These are phyloP conservation scores for Paramecium tetraurelia DNA, from an alignment of 73 alveolate species.

Conservation along the genomic window DNA sequence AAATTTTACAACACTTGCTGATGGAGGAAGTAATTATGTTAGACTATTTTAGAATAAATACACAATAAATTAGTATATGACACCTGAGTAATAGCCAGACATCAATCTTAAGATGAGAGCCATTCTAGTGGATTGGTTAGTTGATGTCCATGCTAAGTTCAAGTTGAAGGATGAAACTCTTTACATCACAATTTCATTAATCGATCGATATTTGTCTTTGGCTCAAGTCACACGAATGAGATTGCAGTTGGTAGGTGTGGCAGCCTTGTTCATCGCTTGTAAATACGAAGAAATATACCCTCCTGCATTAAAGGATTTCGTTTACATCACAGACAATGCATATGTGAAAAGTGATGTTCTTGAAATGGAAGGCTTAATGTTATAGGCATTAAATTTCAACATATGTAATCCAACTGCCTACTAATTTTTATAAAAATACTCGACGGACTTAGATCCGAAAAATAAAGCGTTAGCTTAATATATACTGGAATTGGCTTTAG, in stretches of 20 bases:
- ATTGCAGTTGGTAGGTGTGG: conserved; percentile 81
- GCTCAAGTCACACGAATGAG: conserved; percentile 55
- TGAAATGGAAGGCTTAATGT: conserved; percentile 23
- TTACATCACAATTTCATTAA: conserved; percentile 70
- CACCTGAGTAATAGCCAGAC: not conserved
- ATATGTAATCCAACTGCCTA: not conserved
- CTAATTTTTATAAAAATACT: not conserved
- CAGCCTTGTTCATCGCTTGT: conserved; percentile 83
- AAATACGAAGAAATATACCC: conserved; percentile 88
- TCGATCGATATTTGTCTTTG: conserved; percentile 72
- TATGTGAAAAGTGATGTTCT: conserved; percentile 74
- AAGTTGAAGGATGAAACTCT: conserved; percentile 75
- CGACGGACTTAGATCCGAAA: not conserved
- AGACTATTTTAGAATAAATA: not conserved
- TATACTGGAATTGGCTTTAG: conserved; percentile 28
- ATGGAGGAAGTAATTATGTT: not conserved
- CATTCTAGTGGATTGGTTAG: conserved; percentile 80
- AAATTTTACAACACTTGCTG: not conserved
- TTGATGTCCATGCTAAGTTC: conserved; percentile 76
- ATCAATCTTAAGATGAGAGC: conserved; percentile 79
- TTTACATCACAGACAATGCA: conserved; percentile 79
- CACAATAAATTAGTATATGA: not conserved
- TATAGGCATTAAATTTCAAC: not conserved
- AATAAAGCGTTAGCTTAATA: not conserved
- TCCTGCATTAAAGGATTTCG: conserved; percentile 84